Evolutionary conservation across 371 early-diverging fungal species (phyloP).

Genomic region (Saksenaea oblongispora): DNA sequence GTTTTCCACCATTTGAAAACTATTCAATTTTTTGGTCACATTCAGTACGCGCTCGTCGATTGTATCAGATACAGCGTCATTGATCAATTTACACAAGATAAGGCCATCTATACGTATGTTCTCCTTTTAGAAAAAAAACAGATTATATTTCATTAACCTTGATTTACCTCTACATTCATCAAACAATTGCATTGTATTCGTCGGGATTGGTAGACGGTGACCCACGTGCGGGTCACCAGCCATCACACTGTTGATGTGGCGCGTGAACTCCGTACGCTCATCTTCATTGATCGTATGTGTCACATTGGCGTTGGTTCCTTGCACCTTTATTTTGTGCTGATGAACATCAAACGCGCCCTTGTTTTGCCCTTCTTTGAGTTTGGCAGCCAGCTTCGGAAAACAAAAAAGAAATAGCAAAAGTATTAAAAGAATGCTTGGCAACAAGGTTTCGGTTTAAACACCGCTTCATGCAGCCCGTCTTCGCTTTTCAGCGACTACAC

Average conservation of each 20-base stretch:
- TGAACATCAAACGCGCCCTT: conserved; percentile 53
- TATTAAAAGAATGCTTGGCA: neutral
- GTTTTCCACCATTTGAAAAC: conserved; percentile 93
- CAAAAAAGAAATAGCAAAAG: neutral
- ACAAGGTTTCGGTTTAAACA: conserved; percentile 2
- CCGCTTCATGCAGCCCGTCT: neutral
- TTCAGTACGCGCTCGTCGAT: conserved; percentile 96
- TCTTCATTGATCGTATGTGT: conserved; percentile 95
- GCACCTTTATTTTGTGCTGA: conserved; percentile 78
- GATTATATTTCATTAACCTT: neutral
- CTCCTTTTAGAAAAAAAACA: neutral
- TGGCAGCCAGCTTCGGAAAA: conserved; percentile 53
- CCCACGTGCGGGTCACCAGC: conserved; percentile 76
- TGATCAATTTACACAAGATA: conserved; percentile 90
- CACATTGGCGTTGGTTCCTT: conserved; percentile 76
- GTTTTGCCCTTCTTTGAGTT: conserved; percentile 57
- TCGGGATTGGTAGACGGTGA: conserved; percentile 82
- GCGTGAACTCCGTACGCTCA: conserved; percentile 88
- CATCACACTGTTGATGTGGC: conserved; percentile 86
- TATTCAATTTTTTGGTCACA: conserved; percentile 69
- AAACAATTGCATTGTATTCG: conserved; percentile 87
- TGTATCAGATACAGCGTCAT: conserved; percentile 88
- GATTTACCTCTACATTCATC: conserved; percentile 75
- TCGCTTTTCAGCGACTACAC: neutral
- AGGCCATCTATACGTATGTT: conserved; percentile 69